Evolutionary conservation across 2,329 filamentous ascomycete genomes (phyloP).

Genomic region (Diaporthe longicolla): DNA sequence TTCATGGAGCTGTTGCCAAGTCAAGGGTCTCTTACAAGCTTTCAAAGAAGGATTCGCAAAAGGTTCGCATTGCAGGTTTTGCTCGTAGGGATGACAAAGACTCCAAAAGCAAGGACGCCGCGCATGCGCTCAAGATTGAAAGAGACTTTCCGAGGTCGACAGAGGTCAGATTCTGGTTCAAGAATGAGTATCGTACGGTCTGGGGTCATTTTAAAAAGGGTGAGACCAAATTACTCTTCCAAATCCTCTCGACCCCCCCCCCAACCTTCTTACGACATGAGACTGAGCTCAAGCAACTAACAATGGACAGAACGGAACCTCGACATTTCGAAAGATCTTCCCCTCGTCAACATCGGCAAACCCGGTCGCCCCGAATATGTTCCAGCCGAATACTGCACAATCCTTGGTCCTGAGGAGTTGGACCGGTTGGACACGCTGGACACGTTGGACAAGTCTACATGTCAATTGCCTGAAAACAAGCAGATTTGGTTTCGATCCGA

Average conservation of each 20-base stretch:
- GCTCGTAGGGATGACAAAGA: background rate
- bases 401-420: no score
- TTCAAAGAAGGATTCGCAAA: no score
- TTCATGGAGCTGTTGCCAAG: slow-evolving; percentile 57
- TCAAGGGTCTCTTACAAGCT: slow-evolving; percentile 53
- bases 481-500: slow-evolving; percentile 70
- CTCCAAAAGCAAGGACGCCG: background rate
- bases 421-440: slow-evolving; percentile 62
- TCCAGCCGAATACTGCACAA: slow-evolving; percentile 73
- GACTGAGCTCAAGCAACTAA: background rate
- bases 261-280: background rate
- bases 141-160: background rate
- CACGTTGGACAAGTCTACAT: slow-evolving; percentile 80
- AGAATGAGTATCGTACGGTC: background rate
- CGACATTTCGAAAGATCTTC: slow-evolving; percentile 55
- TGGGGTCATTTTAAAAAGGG: background rate
- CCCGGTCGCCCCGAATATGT: slow-evolving; percentile 71
- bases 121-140: background rate
- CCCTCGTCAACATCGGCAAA: slow-evolving; percentile 77
- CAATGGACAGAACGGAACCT: background rate
- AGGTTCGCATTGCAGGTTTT: background rate
- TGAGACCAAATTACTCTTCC: background rate
- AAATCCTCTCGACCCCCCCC: no score
- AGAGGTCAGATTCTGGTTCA: background rate
- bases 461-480: slow-evolving; percentile 75